These are phyloP conservation scores for Linderniella brevidens DNA, from an alignment of 257 asterid species.

Conservation along the genomic window DNA sequence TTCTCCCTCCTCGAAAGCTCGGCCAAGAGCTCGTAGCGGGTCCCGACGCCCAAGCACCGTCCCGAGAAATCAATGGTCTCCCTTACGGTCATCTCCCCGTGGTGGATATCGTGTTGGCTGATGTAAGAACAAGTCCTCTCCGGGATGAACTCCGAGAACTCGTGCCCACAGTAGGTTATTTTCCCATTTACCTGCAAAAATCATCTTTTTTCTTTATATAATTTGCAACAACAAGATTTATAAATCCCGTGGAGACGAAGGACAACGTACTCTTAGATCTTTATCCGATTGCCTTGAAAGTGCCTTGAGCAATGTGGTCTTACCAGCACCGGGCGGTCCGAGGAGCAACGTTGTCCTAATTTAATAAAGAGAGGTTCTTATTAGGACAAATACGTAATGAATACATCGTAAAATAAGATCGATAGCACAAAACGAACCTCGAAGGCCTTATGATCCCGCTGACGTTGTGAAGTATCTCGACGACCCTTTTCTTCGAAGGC, in stretches of 20 bases:
- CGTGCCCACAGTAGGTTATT: constrained; percentile 20
- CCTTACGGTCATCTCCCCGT: constrained; percentile 21
- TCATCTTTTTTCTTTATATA: neutral
- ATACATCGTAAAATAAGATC: neutral
- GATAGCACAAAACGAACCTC: constrained; percentile 31
- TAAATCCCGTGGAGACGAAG: neutral
- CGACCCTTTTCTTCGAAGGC: constrained; percentile 59
- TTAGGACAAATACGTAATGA: neutral
- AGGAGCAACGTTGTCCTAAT: constrained; percentile 61
- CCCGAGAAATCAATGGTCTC: constrained; percentile 17
- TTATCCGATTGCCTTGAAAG: constrained; percentile 65
- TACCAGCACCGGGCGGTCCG: constrained; percentile 94
- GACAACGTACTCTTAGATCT: constrained; percentile 27
- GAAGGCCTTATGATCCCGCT: constrained; percentile 73
- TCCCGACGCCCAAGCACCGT: constrained; percentile 20
- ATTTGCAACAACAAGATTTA: neutral
- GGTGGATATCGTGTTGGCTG: constrained; percentile 21
- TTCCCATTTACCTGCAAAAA: constrained; percentile 44
- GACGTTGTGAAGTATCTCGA: constrained; percentile 59
- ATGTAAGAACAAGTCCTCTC: constrained; percentile 19
- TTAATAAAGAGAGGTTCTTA: neutral
- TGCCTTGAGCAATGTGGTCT: constrained; percentile 66
- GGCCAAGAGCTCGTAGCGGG: constrained; percentile 12
- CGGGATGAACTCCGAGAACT: constrained; percentile 17
- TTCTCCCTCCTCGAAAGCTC: constrained; percentile 19